Evolutionary conservation across 2,329 filamentous ascomycete genomes (phyloP).

Genomic region (Diplodia scrobiculata): DNA sequence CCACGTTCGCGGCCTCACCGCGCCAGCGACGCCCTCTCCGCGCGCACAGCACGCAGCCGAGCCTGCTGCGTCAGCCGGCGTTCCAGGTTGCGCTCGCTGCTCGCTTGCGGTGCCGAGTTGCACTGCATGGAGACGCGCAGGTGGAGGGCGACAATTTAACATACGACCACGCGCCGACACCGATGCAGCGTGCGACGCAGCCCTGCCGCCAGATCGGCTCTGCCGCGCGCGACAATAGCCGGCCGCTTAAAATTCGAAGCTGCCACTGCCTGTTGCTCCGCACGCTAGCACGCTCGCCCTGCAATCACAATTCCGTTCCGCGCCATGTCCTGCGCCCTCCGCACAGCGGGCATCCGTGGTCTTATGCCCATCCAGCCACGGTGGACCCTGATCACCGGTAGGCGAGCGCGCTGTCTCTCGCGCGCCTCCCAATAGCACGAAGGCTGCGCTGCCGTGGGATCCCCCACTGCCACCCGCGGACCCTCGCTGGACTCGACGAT

Average conservation of each 20-base stretch:
- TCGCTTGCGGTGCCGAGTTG: constrained; percentile 22
- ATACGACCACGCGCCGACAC: constrained; percentile 18
- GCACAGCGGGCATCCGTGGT: neutral
- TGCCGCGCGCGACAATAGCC: constrained; percentile 16
- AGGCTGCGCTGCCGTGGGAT: constrained; percentile 1
- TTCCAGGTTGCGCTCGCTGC: constrained; percentile 20
- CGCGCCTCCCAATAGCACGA: neutral
- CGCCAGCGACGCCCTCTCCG: constrained; percentile 13
- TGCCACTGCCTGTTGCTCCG: constrained; percentile 2
- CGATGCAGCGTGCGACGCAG: constrained; percentile 14
- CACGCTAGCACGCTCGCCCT: constrained; percentile 17
- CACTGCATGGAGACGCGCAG: constrained; percentile 2
- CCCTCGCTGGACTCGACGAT: constrained; percentile 13
- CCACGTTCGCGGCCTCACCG: constrained; percentile 22
- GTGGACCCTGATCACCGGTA: constrained; percentile 23
- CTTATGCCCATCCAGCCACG: constrained; percentile 13
- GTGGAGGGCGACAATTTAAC: constrained; percentile 14
- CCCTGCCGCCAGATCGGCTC: constrained; percentile 23
- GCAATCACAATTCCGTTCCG: constrained; percentile 20
- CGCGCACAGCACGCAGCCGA: constrained; percentile 17
- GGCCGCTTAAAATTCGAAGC: constrained; percentile 22
- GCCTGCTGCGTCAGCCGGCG: constrained; percentile 21
- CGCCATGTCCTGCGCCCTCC: neutral
- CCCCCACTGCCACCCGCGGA: neutral
- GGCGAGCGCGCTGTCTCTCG: constrained; percentile 5